Conservation (phyloP, 345 rosid species). For the Salix viminalis region DNA sequence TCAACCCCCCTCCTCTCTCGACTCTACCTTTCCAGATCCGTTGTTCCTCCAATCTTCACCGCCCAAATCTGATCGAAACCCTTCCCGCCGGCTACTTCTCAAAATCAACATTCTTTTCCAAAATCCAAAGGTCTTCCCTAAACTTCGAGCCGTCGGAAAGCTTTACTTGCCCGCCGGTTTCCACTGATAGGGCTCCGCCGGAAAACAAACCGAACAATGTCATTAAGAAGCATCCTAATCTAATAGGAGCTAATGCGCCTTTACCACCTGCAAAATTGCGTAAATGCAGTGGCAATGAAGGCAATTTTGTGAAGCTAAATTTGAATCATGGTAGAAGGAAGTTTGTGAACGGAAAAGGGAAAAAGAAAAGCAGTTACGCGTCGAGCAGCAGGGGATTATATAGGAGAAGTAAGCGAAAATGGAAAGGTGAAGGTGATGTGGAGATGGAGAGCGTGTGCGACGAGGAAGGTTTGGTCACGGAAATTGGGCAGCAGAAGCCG, state of each 20-base stretch:
- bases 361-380: constrained; percentile 22
- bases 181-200: not conserved
- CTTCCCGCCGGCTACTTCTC: constrained; percentile 58
- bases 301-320: constrained; percentile 84
- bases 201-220: not conserved
- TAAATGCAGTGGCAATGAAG: constrained; percentile 47
- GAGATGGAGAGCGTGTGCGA: constrained; percentile 28
- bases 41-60: constrained; percentile 28
- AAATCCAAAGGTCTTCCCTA: constrained; percentile 43
- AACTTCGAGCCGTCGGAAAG: constrained; percentile 35
- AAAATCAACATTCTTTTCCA: constrained; percentile 56
- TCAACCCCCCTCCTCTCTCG: constrained; percentile 28
- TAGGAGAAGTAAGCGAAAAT: constrained; percentile 46
- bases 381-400: constrained; percentile 26
- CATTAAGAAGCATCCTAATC: constrained; percentile 47
- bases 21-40: constrained; percentile 59
- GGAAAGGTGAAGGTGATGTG: constrained; percentile 21
- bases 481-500: constrained; percentile 24
- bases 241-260: constrained; percentile 40
- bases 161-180: not conserved
- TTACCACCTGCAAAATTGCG: constrained; percentile 49
- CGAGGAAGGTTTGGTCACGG: constrained; percentile 48
- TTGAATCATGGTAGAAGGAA: constrained; percentile 54
- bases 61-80: constrained; percentile 33
- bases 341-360: constrained; percentile 47